A percentile compares a stretch with the other conserved stretches of the same genome.
Conservation (phyloP, 108 stramenopile species). For the Mayamaea pseudoterrestris region DNA sequence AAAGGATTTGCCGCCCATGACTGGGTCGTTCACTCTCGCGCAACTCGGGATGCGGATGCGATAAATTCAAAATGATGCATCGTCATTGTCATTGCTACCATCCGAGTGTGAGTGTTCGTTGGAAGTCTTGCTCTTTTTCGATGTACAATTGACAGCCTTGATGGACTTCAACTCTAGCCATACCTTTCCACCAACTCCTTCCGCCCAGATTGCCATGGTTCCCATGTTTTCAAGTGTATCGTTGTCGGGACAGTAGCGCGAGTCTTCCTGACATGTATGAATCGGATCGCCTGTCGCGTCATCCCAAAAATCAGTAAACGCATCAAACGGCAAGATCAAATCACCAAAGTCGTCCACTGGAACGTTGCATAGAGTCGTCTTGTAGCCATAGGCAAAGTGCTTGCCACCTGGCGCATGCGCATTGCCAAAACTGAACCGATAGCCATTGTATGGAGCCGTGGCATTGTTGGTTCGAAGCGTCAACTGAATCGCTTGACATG, state of each 20-base stretch:
- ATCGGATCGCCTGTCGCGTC: constrained; percentile 31
- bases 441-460: constrained; percentile 28
- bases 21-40: constrained; percentile 47
- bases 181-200: constrained; percentile 29
- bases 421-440: constrained; percentile 30
- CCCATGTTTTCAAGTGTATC: constrained; percentile 19
- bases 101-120: too few relatives aligned
- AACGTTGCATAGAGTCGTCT: constrained; percentile 12
- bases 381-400: constrained; percentile 28
- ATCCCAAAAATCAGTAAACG: constrained; percentile 27
- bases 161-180: constrained; percentile 21
- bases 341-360: constrained; percentile 1
- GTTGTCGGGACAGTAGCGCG: constrained; percentile 16
- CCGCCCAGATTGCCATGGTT: constrained; percentile 40
- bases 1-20: constrained; percentile 44
- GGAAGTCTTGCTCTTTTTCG: constrained; percentile 1
- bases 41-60: too few relatives aligned
- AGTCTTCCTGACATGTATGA: constrained; percentile 20
- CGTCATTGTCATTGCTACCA: too few relatives aligned
- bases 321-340: constrained; percentile 17
- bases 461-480: constrained; percentile 1
- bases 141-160: constrained; percentile 22
- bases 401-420: constrained; percentile 17
- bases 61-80: too few relatives aligned
- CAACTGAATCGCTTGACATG: constrained; percentile 13